A percentile compares a stretch with the other conserved stretches of the same genome.
Conservation (phyloP, 78 protist species). For the Dictyostelium firmibasis region DNA sequence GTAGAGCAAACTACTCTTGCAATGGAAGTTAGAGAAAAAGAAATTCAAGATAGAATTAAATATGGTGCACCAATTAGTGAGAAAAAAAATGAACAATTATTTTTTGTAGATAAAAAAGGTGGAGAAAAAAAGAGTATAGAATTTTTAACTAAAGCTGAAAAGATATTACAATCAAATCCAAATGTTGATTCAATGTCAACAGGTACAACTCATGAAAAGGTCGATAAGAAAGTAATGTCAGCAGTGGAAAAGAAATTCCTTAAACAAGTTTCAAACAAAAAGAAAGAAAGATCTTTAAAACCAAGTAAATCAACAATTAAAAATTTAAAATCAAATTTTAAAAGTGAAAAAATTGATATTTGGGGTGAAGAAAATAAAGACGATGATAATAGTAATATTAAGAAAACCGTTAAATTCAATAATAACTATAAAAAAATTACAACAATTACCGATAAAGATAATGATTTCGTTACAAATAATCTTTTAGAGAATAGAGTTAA, state of each 20-base stretch:
- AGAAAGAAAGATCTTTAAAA: background rate
- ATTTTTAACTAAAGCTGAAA: background rate
- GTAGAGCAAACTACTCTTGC: background rate
- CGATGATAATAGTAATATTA: background rate
- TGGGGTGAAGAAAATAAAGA: background rate
- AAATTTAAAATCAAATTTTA: background rate
- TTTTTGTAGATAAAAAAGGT: constrained; percentile 19
- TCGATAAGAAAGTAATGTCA: background rate
- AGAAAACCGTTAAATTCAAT: background rate
- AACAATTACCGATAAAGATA: background rate
- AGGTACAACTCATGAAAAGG: background rate
- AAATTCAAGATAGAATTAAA: constrained; percentile 27
- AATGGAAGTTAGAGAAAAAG: constrained; percentile 12
- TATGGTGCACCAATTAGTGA: constrained; percentile 45
- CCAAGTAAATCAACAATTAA: background rate
- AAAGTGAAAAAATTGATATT: background rate
- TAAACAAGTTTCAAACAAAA: background rate
- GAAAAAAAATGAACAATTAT: constrained; percentile 22
- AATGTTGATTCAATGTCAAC: background rate
- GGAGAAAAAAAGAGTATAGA: background rate
- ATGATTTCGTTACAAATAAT: background rate
- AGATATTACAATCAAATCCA: constrained; percentile 6
- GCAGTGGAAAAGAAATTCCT: background rate
- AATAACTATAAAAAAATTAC: background rate
- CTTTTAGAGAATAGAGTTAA: background rate